A percentile compares a stretch with the other conserved stretches of the same genome.
These are phyloP conservation scores for Bertia moriformis DNA, from an alignment of 2,329 filamentous ascomycete species.

Conservation along the genomic window DNA sequence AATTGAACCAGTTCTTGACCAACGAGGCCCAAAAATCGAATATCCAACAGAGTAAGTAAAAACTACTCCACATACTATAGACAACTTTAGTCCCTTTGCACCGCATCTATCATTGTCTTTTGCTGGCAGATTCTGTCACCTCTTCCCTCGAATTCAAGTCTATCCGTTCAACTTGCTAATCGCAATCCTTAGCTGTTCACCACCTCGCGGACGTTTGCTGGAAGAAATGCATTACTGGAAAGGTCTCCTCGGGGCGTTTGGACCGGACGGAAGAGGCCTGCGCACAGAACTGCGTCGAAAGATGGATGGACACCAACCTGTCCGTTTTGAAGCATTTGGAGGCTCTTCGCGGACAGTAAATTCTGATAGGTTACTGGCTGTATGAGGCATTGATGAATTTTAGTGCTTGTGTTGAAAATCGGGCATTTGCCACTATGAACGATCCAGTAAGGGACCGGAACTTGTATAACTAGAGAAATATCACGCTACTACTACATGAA, in stretches of 20 bases:
- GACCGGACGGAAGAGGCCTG: slow-evolving; percentile 70
- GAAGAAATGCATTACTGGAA: slow-evolving; percentile 75
- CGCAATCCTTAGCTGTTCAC: slow-evolving; percentile 37
- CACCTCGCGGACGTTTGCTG: slow-evolving; percentile 69
- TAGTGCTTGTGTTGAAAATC: too few relatives aligned
- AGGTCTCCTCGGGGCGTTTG: slow-evolving; percentile 57
- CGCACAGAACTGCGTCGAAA: slow-evolving; percentile 81
- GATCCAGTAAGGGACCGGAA: too few relatives aligned
- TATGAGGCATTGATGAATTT: too few relatives aligned
- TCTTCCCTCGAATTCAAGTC: slow-evolving; percentile 2
- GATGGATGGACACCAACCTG: slow-evolving; percentile 80
- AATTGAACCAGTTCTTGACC: slow-evolving; percentile 72
- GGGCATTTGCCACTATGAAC: too few relatives aligned
- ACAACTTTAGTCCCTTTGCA: neutral
- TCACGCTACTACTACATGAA: too few relatives aligned
- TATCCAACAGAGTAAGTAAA: slow-evolving; percentile 30
- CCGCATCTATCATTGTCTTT: slow-evolving; percentile 3
- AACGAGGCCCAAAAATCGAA: slow-evolving; percentile 72
- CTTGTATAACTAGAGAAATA: too few relatives aligned
- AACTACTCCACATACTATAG: neutral
- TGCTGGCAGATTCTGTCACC: slow-evolving; percentile 13
- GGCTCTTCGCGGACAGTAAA: neutral
- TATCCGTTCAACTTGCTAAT: slow-evolving; percentile 1
- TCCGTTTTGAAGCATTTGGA: slow-evolving; percentile 71
- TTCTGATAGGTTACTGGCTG: too few relatives aligned